Evolutionary conservation across 768 basidiomycete species (phyloP), one percentile per base, ranked within the genome.

Genomic region (Kwoniella pini): DNA sequence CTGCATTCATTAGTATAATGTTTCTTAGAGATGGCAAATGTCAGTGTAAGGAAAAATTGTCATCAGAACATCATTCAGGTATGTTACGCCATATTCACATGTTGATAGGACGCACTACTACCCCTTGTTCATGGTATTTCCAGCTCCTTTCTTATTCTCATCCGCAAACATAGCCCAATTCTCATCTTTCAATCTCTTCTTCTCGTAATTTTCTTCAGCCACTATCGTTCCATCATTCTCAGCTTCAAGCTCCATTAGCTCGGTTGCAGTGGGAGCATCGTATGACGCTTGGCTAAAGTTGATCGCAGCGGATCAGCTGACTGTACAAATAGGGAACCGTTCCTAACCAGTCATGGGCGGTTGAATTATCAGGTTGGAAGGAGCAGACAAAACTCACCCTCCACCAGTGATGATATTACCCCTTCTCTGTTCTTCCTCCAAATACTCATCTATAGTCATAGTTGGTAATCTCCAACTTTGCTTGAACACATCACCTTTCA

Each of bases 71-170:
- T n/a, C n/a, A n/a, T n/a, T n/a, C n/a, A n/a, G n/a, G n/a, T n/a
- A n/a, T n/a, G n/a, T n/a, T n/a, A n/a, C n/a, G n/a, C n/a, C n/a
- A n/a, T n/a, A n/a, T n/a, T n/a, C n/a, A n/a, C n/a, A n/a, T n/a
- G n/a, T n/a, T n/a, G n/a, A n/a, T n/a, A n/a, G n/a, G n/a, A n/a
- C n/a, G n/a, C n/a, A 38, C 39, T 21, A 22, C 26, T 77, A 92
- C 61, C 93, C 93, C 64, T 90, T 84, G 77, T 97, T 96, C 89
- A 95, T 92, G 11, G 88, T 95, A 76, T 99, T 99, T 3, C 96
- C 96, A n/a, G 88, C 89, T 1, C 96, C 96, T 71, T 83, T 87
- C 12, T 88, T 87, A 78, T 99, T 87, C 24, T 81, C 82, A 51
- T 97, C 96, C 15, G 88, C 91, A 70, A 85, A 98, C 58, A 81